These are phyloP conservation scores for Eutrema heterophyllum DNA, from an alignment of 345 rosid genomes.

Conservation along the genomic window DNA sequence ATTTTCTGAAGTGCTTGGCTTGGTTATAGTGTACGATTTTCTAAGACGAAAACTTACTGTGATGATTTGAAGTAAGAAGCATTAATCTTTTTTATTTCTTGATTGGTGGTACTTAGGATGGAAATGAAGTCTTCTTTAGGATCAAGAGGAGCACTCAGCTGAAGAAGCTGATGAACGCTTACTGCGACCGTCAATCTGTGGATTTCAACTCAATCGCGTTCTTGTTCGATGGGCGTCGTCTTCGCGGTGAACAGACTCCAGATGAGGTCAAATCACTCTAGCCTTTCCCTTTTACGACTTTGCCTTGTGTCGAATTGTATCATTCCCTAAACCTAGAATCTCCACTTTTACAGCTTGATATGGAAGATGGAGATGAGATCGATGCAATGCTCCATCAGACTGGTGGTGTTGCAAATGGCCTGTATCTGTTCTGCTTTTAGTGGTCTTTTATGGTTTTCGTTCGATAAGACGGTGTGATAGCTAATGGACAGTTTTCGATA, in stretches of 20 bases:
- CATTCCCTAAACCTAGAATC: not conserved
- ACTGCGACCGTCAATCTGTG: constrained; percentile 80
- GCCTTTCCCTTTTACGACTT: not conserved
- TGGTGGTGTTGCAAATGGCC: constrained; percentile 40
- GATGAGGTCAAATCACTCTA: constrained; percentile 51
- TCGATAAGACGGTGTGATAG: not conserved
- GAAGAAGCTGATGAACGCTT: constrained; percentile 74
- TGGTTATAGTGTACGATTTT: not conserved
- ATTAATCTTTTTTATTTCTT: not conserved
- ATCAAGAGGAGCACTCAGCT: constrained; percentile 82
- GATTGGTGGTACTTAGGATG: constrained; percentile 47
- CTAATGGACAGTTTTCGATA: not conserved
- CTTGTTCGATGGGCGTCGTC: constrained; percentile 86
- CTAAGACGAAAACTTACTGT: not conserved
- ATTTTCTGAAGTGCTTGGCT: not conserved
- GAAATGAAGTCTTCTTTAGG: constrained; percentile 86
- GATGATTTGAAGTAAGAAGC: constrained; percentile 3
- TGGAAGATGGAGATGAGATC: constrained; percentile 94
- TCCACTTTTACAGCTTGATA: constrained; percentile 52
- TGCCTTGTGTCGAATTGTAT: not conserved
- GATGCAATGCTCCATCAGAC: constrained; percentile 92
- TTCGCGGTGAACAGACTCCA: constrained; percentile 87
- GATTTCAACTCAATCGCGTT: constrained; percentile 73
- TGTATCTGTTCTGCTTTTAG: constrained; percentile 25
- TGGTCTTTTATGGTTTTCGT: not conserved